Evolutionary conservation across 306 rosid genomes (phyloP), one percentile per base, ranked within the genome.

Genomic region (Cucurbita moschata): DNA sequence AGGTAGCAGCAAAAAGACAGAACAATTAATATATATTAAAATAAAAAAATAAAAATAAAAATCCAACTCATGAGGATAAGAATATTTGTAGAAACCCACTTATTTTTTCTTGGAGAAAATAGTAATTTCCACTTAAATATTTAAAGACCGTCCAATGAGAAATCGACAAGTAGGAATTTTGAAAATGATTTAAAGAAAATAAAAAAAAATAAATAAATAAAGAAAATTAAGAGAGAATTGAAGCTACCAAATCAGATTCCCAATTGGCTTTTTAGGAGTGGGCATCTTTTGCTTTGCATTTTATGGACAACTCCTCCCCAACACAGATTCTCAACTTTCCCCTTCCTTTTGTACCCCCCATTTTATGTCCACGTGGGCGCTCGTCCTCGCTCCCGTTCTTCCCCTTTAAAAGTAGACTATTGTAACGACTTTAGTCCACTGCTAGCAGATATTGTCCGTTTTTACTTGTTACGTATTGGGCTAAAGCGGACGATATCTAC

Each of bases 241-340:
- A 12, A 67, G 71, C 72, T 66, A 67, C 18, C 39, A 46, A 46
- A 67, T 67, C 40, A 4, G 73, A 67, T 67, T 67, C 73, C 73
- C 40, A 23, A 44, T 5, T 8, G 23, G 56, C 73, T 42, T 67
- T 67, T 67, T 21, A 47, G 56, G 1, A 67, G 73, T 67, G 73
- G 73, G 73, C 73, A 67, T 67, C 26, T 65, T 64, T 67, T 67
- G 55, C 72, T 67, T 67, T 67, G 55, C 55, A 67, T 67, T 67
- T 67, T 26, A 21, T 44, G 72, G 72, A 67, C 73, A 67, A 44
- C 56, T 67, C 73, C 40, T 19, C 5, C 55, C 52, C 51, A 64
- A n/a, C 51, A 1, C 7, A 67, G 73, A 67, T 67, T 67, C 72
- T 19, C 55, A 35, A 18, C 39, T 21, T 40, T 43, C 16, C 16